phyloP scores from a whole-genome alignment of 2,329 filamentous ascomycete genomes.

The Aspergillus uvarum region DNA sequence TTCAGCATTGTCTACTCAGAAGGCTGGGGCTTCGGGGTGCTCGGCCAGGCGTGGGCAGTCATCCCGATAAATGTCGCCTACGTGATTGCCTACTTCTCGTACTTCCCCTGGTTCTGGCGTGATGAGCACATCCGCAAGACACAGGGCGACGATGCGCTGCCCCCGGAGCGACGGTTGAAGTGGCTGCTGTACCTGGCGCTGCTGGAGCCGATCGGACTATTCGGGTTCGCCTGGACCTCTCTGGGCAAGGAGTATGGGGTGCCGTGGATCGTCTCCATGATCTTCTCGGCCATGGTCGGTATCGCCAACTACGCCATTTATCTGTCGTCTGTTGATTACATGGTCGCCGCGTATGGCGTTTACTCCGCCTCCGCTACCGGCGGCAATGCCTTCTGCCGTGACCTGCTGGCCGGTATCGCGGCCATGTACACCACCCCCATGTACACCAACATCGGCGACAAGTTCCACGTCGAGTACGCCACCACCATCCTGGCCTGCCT shows the following conservation, averaged over 20 bases:
- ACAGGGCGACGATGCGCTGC: slow-evolving; percentile 50
- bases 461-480: slow-evolving; percentile 55
- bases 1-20: slow-evolving; percentile 55
- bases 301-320: slow-evolving; percentile 73
- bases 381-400: slow-evolving; percentile 70
- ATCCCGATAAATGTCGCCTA: slow-evolving; percentile 68
- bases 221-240: slow-evolving; percentile 68
- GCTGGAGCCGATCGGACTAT: slow-evolving; percentile 63
- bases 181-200: slow-evolving; percentile 64
- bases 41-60: slow-evolving; percentile 61
- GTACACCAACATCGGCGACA: slow-evolving; percentile 58
- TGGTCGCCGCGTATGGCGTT: slow-evolving; percentile 70
- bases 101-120: slow-evolving; percentile 52
- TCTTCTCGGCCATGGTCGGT: slow-evolving; percentile 65
- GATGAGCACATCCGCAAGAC: slow-evolving; percentile 39
- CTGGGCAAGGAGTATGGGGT: slow-evolving; percentile 59
- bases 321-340: slow-evolving; percentile 74
- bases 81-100: slow-evolving; percentile 57
- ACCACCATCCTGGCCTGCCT: slow-evolving; percentile 61
- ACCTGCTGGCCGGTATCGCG: slow-evolving; percentile 69
- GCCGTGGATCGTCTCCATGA: slow-evolving; percentile 67
- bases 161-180: slow-evolving; percentile 65
- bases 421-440: slow-evolving; percentile 66
- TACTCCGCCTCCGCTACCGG: slow-evolving; percentile 72
- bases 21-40: slow-evolving; percentile 60